phyloP scores from a whole-genome alignment of 768 basidiomycete species.

The Calvatia gigantea region DNA sequence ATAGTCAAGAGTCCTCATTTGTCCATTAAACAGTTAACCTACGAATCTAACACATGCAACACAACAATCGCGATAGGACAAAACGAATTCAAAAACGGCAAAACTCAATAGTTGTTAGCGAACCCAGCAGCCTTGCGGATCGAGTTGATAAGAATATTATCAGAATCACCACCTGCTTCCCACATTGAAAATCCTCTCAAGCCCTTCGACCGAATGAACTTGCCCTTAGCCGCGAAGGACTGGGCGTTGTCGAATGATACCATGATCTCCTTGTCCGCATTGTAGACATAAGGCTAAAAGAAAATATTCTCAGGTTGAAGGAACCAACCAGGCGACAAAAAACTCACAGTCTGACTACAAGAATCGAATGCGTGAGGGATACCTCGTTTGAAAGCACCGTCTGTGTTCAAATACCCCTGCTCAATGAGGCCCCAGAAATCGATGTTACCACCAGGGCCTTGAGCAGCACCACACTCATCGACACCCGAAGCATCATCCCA shows the following conservation, averaged over 20 bases:
- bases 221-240: conserved; percentile 51
- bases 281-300: conserved; percentile 42
- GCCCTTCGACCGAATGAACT: conserved; percentile 46
- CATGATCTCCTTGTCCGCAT: conserved; percentile 38
- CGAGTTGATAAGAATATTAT: conserved; percentile 42
- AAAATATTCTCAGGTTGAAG: background rate
- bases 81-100: background rate
- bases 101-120: background rate
- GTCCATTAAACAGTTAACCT: too few relatives aligned
- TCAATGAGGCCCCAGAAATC: conserved; percentile 66
- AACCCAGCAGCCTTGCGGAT: conserved; percentile 31
- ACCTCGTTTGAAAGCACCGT: conserved; percentile 44
- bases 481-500: conserved; percentile 54
- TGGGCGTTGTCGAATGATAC: conserved; percentile 46
- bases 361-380: conserved; percentile 54
- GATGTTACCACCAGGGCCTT: conserved; percentile 48
- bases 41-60: background rate
- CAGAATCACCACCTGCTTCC: conserved; percentile 66
- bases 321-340: background rate
- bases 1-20: too few relatives aligned
- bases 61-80: background rate
- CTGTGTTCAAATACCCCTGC: conserved; percentile 47
- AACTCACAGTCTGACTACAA: conserved; percentile 71
- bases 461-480: conserved; percentile 56
- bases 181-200: conserved; percentile 69